Base-by-base conservation (phyloP, 2,329 filamentous ascomycete genomes). In the Onygenales sp. region DNA sequence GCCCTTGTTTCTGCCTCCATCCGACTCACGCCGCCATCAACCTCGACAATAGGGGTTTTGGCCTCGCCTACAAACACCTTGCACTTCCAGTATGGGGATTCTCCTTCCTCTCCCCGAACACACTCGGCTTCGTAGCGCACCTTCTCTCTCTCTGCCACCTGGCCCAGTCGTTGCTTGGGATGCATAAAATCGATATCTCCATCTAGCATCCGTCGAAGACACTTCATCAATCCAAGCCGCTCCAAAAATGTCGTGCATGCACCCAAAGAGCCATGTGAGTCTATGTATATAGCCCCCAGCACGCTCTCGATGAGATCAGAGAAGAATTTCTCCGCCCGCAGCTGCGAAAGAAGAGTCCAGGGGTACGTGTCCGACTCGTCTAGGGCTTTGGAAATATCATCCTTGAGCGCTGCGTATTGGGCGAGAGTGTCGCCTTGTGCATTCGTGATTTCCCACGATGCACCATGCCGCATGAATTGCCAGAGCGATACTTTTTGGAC, bases 261-360 rank as follows among this genome's bases (percentile, higher is more conserved):
- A 0, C 72, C 72, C 11, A 89, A 64, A 1, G 79, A 76, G 0
- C 86, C 86, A 0, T 77, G 60, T 0, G 78, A 87, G 66, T 97
- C 93, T 17, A 95, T 74, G 75, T 87, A 96, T 0, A 96, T 77
- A 0, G 90, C 91, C 0, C 88, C 92, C 0, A 97, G 69, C 0
- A 94, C 66, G 35, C 82, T 81, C 71, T 97, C 92, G 8, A 96
- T 75, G 7, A 96, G 71, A 66, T 96, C 91, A 0, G 86, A 92
- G 68, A 86, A 85, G 67, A 88, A 87, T 64, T 96, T 96, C 13
- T 81, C 81, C 0, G 84, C 77, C 11, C 78, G 75, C 0, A 94
- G 73, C 0, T 79, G 75, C 0, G 82, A 75, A 0, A 97, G 79
- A 0, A 82, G 68, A 1, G 80, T 75, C 92, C 92, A 97, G 0